These are phyloP conservation scores for Trichoderma reesei DNA, from an alignment of 495 filamentous ascomycete genomes.

Conservation along the genomic window DNA sequence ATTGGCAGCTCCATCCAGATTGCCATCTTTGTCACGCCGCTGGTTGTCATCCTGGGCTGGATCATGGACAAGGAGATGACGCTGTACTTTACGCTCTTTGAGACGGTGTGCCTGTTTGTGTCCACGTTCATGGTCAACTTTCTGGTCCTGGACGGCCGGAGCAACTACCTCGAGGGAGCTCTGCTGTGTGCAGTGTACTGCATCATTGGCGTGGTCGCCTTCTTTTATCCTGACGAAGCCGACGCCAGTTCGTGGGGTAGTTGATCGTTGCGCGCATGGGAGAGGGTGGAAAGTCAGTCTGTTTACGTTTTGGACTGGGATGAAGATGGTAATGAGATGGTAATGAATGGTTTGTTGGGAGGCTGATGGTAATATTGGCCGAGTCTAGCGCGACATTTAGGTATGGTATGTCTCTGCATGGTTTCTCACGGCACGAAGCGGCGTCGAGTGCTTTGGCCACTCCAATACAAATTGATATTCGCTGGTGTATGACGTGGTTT, in stretches of 20 bases:
- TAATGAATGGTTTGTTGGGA: neutral
- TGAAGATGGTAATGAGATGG: too few relatives aligned
- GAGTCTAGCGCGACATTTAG: too few relatives aligned
- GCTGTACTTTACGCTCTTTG: constrained; percentile 85
- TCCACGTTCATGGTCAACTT: constrained; percentile 87
- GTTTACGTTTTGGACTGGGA: neutral
- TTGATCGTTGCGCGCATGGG: constrained; percentile 6
- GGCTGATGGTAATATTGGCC: neutral
- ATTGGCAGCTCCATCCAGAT: constrained; percentile 83
- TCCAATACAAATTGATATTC: too few relatives aligned
- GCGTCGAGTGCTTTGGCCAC: too few relatives aligned
- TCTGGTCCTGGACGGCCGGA: constrained; percentile 74
- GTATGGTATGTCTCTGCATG: too few relatives aligned
- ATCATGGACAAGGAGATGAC: constrained; percentile 72
- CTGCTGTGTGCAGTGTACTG: constrained; percentile 76
- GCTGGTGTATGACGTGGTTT: too few relatives aligned
- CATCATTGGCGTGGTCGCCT: constrained; percentile 60
- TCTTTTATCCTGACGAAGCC: constrained; percentile 49
- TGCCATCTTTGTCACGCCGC: constrained; percentile 80
- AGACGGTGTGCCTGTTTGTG: constrained; percentile 78
- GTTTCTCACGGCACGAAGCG: too few relatives aligned
- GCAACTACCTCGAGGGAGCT: constrained; percentile 82
- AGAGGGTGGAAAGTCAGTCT: neutral
- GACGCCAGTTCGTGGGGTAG: constrained; percentile 36
- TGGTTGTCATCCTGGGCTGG: constrained; percentile 87